Conservation (phyloP, 163 green algal genomes). For the Coccomyxa subellipsoidea region DNA sequence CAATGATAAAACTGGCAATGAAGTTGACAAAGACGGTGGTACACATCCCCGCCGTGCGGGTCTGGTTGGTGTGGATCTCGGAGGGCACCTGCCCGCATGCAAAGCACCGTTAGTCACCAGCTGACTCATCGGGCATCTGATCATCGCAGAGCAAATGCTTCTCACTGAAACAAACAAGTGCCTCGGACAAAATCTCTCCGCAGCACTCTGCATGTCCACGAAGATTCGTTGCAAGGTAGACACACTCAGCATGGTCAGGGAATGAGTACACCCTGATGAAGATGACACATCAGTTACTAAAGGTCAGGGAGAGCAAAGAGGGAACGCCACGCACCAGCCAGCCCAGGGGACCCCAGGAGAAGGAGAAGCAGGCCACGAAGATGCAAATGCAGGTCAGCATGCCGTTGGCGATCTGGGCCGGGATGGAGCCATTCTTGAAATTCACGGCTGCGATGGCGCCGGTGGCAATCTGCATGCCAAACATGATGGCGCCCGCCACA, state of each 20-base stretch:
- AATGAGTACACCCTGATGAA: too few species aligned
- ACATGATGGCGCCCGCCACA: not conserved
- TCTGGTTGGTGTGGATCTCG: constrained; percentile 67
- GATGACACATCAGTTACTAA: too few species aligned
- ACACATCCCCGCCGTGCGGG: constrained; percentile 50
- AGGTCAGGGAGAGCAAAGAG: too few species aligned
- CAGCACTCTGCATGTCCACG: too few species aligned
- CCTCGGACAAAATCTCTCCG: too few species aligned
- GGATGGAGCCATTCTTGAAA: not conserved
- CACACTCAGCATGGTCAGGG: too few species aligned
- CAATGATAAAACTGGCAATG: not conserved
- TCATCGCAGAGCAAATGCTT: not conserved
- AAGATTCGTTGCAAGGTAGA: too few species aligned
- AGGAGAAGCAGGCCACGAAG: constrained; percentile 56
- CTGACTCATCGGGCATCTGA: not conserved
- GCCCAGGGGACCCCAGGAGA: constrained; percentile 49
- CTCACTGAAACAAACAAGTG: too few species aligned
- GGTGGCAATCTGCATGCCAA: constrained; percentile 1
- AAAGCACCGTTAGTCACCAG: not conserved
- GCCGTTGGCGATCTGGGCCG: not conserved
- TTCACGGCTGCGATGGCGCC: not conserved
- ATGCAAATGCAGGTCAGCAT: constrained; percentile 57
- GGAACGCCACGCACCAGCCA: constrained; percentile 40
- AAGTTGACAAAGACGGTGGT: constrained; percentile 64
- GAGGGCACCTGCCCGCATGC: constrained; percentile 10